Conservation (phyloP, 805 yeast genomes). For the Lachancea sp. region DNA sequence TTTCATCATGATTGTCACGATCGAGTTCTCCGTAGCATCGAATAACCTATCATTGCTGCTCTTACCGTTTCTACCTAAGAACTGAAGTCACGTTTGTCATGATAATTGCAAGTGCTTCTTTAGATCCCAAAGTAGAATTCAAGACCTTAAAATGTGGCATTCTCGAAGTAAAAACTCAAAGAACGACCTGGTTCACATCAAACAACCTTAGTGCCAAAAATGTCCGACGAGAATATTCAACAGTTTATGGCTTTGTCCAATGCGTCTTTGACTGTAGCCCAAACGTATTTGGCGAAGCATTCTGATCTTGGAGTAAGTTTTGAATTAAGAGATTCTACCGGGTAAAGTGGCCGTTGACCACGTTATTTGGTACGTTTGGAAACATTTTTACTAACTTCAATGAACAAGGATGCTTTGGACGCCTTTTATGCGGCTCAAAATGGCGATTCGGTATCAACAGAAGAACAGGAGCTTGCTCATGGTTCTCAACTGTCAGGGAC, state of each 20-base stretch:
- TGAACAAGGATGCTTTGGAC: conserved; percentile 21
- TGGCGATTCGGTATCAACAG: conserved; percentile 7
- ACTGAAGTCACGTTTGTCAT: too few relatives aligned
- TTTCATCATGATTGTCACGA: too few relatives aligned
- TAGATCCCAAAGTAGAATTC: too few relatives aligned
- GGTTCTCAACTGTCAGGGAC: background rate
- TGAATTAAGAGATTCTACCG: background rate
- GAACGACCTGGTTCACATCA: too few relatives aligned
- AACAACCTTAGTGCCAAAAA: background rate
- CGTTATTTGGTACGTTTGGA: too few relatives aligned
- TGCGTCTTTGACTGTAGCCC: conserved; percentile 35
- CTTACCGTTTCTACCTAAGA: too few relatives aligned
- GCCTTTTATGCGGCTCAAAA: conserved; percentile 23
- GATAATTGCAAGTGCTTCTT: too few relatives aligned
- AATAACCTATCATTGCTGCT: too few relatives aligned
- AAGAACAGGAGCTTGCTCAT: conserved; percentile 1
- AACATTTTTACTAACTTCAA: conserved; percentile 2
- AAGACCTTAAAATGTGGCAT: too few relatives aligned
- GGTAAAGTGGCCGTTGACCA: too few relatives aligned
- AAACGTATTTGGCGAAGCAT: conserved; percentile 32
- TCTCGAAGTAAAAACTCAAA: too few relatives aligned
- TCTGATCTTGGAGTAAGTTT: conserved; percentile 21
- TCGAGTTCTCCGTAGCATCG: too few relatives aligned
- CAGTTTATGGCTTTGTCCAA: conserved; percentile 37
- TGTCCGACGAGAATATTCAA: conserved; percentile 25